A percentile compares a stretch with the other conserved stretches of the same genome.
Conservation (phyloP, 176 grass and related monocot genomes). For the Phyllostachys edulis region DNA sequence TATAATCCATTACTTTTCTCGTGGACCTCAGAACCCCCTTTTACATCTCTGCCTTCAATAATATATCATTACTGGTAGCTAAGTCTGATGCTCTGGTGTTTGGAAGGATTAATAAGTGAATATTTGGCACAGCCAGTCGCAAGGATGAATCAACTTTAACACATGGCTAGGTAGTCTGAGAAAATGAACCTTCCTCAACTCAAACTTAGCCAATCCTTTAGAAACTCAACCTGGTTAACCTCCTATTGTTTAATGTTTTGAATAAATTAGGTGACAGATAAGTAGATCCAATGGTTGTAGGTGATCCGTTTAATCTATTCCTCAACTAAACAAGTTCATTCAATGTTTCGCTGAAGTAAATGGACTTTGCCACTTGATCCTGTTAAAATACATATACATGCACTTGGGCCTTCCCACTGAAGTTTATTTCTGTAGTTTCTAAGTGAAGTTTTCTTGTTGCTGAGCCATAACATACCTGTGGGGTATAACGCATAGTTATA, state of each 20-base stretch:
- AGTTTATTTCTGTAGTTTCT: neutral
- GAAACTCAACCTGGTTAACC: neutral
- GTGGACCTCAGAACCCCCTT: neutral
- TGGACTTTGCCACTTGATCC: neutral
- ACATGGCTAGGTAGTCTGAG: neutral
- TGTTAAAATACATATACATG: neutral
- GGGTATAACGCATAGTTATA: neutral
- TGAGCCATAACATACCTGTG: neutral
- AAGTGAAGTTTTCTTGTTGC: neutral
- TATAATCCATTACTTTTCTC: neutral
- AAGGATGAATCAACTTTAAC: neutral
- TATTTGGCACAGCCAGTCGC: neutral
- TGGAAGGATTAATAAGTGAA: neutral
- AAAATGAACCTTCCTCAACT: neutral
- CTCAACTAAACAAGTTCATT: neutral
- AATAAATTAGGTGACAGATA: neutral
- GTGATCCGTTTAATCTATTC: neutral
- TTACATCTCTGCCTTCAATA: neutral
- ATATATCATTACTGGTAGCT: neutral
- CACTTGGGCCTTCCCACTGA: neutral
- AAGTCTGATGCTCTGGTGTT: neutral
- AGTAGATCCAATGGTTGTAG: neutral
- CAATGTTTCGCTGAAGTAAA: constrained; percentile 3
- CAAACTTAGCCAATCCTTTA: neutral
- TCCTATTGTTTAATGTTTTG: neutral